Evolutionary conservation across 2,329 filamentous ascomycete species (phyloP).

Genomic region (Basipetospora sp.): DNA sequence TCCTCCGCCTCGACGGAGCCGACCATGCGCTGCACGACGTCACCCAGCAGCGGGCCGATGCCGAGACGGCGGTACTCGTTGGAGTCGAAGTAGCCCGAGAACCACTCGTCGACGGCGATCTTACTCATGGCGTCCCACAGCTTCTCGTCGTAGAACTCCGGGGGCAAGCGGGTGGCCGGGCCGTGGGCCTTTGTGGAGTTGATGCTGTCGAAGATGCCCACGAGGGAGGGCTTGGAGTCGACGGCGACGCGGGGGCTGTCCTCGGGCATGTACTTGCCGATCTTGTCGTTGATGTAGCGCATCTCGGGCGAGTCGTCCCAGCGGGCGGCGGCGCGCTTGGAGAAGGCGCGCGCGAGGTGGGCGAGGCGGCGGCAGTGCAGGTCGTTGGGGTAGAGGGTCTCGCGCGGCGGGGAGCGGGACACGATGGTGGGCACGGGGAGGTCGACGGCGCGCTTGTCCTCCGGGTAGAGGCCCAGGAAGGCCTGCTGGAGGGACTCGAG

Average conservation of each 20-base stretch:
- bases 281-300: slow-evolving; percentile 61
- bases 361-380: slow-evolving; percentile 58
- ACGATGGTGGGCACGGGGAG: slow-evolving; percentile 53
- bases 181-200: slow-evolving; percentile 81
- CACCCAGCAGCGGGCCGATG: slow-evolving; percentile 72
- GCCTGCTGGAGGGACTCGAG: slow-evolving; percentile 65
- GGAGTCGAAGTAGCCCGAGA: slow-evolving; percentile 68
- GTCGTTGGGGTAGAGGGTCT: slow-evolving; percentile 71
- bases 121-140: slow-evolving; percentile 54
- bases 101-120: slow-evolving; percentile 87
- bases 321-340: slow-evolving; percentile 52
- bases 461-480: slow-evolving; percentile 61
- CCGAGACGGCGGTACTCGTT: slow-evolving; percentile 78
- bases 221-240: slow-evolving; percentile 68
- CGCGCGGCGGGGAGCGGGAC: slow-evolving; percentile 48
- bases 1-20: slow-evolving; percentile 28
- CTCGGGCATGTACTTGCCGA: slow-evolving; percentile 75
- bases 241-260: slow-evolving; percentile 56
- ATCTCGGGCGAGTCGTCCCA: slow-evolving; percentile 73
- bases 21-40: slow-evolving; percentile 65
- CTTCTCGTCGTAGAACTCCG: slow-evolving; percentile 73
- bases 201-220: slow-evolving; percentile 85
- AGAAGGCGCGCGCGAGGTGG: slow-evolving; percentile 54
- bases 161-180: slow-evolving; percentile 60
- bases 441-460: slow-evolving; percentile 23